phyloP scores from a whole-genome alignment of 768 basidiomycete genomes.

The Phylloporus scabripes region DNA sequence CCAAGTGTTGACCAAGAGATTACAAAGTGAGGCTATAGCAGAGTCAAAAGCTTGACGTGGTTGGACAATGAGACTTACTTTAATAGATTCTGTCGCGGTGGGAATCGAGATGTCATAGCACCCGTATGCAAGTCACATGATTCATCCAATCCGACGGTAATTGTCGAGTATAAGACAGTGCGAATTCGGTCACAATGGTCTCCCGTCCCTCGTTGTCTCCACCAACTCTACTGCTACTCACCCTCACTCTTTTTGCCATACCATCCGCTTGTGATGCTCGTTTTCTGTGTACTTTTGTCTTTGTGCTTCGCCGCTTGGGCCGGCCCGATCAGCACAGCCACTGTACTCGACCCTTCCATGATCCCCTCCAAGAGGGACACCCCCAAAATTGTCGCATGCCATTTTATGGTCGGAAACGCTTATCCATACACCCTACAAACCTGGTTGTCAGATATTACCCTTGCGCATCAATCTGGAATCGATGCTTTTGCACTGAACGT shows the following conservation, averaged over 20 bases:
- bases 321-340: constrained; percentile 12
- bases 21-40: background rate
- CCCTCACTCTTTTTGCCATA: constrained; percentile 12
- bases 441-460: constrained; percentile 47
- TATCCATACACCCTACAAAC: constrained; percentile 47
- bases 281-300: constrained; percentile 7
- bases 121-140: background rate
- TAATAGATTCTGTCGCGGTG: no score
- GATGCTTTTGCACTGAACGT: constrained; percentile 72
- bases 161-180: background rate
- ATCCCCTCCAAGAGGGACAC: constrained; percentile 12
- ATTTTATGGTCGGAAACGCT: constrained; percentile 61
- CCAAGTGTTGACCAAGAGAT: constrained; percentile 4
- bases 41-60: constrained; percentile 7
- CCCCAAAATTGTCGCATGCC: constrained; percentile 48
- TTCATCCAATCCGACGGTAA: background rate
- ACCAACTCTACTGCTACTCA: constrained; percentile 2
- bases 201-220: background rate
- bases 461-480: constrained; percentile 54
- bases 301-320: constrained; percentile 7
- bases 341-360: background rate
- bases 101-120: background rate
- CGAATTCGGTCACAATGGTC: background rate
- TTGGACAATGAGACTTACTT: background rate
- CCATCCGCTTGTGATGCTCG: constrained; percentile 17